Evolutionary conservation across 306 rosid genomes (phyloP).

Genomic region (Cyamopsis tetragonoloba): DNA sequence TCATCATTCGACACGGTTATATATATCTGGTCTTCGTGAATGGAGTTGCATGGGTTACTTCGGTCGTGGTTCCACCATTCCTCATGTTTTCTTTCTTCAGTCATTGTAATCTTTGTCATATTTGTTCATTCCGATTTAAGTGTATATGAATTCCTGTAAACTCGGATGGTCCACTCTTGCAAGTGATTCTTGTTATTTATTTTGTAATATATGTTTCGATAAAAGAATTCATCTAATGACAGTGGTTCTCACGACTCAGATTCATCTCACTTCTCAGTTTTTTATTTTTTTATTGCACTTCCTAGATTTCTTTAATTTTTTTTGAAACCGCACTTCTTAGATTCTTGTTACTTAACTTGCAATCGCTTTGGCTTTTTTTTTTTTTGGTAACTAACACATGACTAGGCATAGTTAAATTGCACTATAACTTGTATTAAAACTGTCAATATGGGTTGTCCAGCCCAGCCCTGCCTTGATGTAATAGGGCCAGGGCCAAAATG

Average conservation of each 20-base stretch:
- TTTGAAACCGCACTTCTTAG: too few species aligned
- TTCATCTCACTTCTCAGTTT: too few species aligned
- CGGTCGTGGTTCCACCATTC: slow-evolving; percentile 13
- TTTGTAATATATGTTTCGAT: slow-evolving; percentile 56
- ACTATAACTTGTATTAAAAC: too few species aligned
- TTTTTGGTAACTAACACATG: too few species aligned
- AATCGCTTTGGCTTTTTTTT: too few species aligned
- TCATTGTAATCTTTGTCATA: slow-evolving; percentile 43
- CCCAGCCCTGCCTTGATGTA: too few species aligned
- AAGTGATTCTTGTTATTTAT: slow-evolving; percentile 41
- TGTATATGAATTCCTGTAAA: slow-evolving; percentile 69
- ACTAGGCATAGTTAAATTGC: too few species aligned
- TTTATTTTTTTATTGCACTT: too few species aligned
- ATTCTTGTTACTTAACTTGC: too few species aligned
- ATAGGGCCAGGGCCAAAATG: too few species aligned
- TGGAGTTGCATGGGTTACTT: slow-evolving; percentile 29
- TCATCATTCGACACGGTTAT: slow-evolving; percentile 27
- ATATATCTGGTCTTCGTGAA: slow-evolving; percentile 35
- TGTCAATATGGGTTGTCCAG: too few species aligned
- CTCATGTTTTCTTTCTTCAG: neutral
- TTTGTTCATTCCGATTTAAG: slow-evolving; percentile 42
- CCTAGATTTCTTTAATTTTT: too few species aligned
- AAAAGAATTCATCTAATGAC: slow-evolving; percentile 24
- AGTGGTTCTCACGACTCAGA: neutral
- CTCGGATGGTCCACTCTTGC: slow-evolving; percentile 28